Evolutionary conservation across 176 grass and related monocot species (phyloP).

Genomic region (Ampelocalamus luodianensis): DNA sequence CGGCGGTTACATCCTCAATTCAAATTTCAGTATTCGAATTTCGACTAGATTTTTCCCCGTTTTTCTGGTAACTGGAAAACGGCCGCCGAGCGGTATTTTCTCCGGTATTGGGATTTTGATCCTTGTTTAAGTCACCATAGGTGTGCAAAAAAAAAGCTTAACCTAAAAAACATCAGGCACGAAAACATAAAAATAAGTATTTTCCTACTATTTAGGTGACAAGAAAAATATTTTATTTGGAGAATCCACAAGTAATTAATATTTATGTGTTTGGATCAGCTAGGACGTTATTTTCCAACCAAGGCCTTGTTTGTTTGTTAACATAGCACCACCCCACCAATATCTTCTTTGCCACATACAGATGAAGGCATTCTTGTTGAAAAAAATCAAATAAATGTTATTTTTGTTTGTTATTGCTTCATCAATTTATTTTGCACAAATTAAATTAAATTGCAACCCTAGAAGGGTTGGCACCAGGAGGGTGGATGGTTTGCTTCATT

Average conservation of each 20-base stretch:
- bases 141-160: neutral
- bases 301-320: conserved; percentile 6
- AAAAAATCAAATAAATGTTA: neutral
- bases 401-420: conserved; percentile 5
- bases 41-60: no score
- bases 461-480: neutral
- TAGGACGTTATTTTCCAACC: neutral
- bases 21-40: no score
- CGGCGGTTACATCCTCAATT: no score
- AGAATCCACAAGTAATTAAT: neutral
- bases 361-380: neutral
- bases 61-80: no score
- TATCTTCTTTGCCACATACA: neutral
- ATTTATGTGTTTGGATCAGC: conserved; percentile 3
- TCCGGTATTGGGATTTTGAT: no score
- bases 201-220: neutral
- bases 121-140: neutral
- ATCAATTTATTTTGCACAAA: neutral
- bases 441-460: neutral
- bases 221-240: conserved; percentile 3
- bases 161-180: neutral
- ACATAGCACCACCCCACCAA: neutral
- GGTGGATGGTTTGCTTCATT: neutral
- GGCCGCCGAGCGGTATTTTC: no score
- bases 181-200: neutral